These are phyloP conservation scores for Wakefieldia striispora DNA, from an alignment of 768 basidiomycete genomes.

Conservation along the genomic window DNA sequence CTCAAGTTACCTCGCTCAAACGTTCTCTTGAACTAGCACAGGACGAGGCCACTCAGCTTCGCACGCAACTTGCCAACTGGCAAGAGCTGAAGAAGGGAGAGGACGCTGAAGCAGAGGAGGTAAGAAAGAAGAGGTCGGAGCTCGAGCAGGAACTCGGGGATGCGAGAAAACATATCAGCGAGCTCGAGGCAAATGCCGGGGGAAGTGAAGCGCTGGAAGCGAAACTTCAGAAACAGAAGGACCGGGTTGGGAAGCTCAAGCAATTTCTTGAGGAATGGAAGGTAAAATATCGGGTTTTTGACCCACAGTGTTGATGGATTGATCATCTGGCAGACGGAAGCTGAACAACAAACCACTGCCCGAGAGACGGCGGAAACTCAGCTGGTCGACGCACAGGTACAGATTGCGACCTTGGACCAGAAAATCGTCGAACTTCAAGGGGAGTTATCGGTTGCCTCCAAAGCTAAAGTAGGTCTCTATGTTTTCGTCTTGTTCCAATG, in stretches of 20 bases:
- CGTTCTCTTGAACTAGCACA: conserved; percentile 56
- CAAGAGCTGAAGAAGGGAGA: conserved; percentile 63
- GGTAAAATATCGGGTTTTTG: conserved; percentile 32
- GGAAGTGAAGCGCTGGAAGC: conserved; percentile 32
- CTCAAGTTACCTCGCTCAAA: conserved; percentile 53
- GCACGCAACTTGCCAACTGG: conserved; percentile 69
- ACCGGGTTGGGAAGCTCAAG: conserved; percentile 42
- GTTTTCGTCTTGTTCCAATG: conserved; percentile 5
- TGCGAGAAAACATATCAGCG: conserved; percentile 36
- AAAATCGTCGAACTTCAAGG: conserved; percentile 44
- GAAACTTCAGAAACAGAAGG: conserved; percentile 43
- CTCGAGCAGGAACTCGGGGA: conserved; percentile 55
- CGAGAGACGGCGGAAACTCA: conserved; percentile 34
- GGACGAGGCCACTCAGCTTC: conserved; percentile 52
- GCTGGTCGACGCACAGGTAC: conserved; percentile 32
- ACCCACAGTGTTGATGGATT: background rate
- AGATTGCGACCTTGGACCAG: conserved; percentile 32
- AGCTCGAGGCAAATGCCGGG: conserved; percentile 25
- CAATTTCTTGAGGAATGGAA: conserved; percentile 42
- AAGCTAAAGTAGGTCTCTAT: conserved; percentile 22
- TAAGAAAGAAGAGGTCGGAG: conserved; percentile 52
- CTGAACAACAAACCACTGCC: conserved; percentile 37
- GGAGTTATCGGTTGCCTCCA: conserved; percentile 39
- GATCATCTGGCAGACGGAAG: conserved; percentile 35
- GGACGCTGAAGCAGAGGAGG: conserved; percentile 52